Conservation (phyloP, 2,329 filamentous ascomycete species). For the Beauveria scarabaeidicola region DNA sequence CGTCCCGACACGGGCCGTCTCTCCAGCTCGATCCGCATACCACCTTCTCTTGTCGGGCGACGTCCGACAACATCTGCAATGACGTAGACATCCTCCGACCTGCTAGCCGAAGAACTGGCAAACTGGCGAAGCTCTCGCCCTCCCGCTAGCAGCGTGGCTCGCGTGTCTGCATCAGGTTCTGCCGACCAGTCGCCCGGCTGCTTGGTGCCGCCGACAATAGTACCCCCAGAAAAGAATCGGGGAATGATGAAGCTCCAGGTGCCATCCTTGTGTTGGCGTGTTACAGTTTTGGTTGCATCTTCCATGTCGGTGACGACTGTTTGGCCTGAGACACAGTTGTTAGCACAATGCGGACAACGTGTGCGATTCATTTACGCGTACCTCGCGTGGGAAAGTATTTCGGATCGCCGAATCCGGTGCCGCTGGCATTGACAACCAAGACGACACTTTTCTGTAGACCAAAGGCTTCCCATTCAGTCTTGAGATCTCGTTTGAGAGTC, state of each 20-base stretch:
- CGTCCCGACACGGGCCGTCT: neutral
- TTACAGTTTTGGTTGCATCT: conserved; percentile 35
- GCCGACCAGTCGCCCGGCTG: conserved; percentile 47
- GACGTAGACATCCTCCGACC: conserved; percentile 23
- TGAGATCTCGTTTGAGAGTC: conserved; percentile 20
- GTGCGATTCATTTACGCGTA: conserved; percentile 4
- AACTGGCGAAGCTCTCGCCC: conserved; percentile 23
- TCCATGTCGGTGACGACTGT: conserved; percentile 29
- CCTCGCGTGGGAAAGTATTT: conserved; percentile 28
- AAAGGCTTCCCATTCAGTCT: conserved; percentile 26
- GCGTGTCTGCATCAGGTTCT: conserved; percentile 35
- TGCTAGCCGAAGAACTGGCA: conserved; percentile 14
- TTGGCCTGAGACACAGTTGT: conserved; percentile 22
- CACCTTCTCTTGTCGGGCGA: conserved; percentile 34
- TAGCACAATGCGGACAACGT: neutral
- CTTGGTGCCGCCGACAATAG: conserved; percentile 57
- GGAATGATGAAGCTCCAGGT: conserved; percentile 55
- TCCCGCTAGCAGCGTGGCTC: conserved; percentile 36
- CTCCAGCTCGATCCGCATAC: conserved; percentile 23
- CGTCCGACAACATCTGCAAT: conserved; percentile 36
- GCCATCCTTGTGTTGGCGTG: conserved; percentile 54
- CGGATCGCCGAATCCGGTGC: conserved; percentile 24
- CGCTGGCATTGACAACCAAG: conserved; percentile 26
- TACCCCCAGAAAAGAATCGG: conserved; percentile 51
- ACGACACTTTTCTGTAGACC: conserved; percentile 16